These are phyloP conservation scores for Pyrenopolyporus hunteri DNA, from an alignment of 495 filamentous ascomycete species.

Conservation along the genomic window DNA sequence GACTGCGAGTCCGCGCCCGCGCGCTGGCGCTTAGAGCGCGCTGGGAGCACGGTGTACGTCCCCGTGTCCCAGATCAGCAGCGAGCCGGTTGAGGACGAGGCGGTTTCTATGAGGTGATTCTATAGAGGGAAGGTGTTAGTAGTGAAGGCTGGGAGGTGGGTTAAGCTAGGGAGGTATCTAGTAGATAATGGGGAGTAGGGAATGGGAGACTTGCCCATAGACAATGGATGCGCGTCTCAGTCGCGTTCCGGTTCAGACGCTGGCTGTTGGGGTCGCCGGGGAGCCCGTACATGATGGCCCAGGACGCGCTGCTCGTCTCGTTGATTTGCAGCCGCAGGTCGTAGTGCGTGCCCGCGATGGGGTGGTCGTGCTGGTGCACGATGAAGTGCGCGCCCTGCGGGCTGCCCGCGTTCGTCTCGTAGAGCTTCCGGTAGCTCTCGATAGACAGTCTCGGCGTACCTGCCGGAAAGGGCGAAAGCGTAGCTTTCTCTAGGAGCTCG, in stretches of 20 bases:
- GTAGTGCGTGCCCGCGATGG: constrained; percentile 67
- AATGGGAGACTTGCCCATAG: constrained; percentile 63
- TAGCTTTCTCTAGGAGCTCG: constrained; percentile 45
- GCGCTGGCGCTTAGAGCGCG: constrained; percentile 33
- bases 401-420: constrained; percentile 54
- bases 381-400: constrained; percentile 64
- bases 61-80: constrained; percentile 76
- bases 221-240: constrained; percentile 70
- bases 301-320: constrained; percentile 65
- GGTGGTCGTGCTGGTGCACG: constrained; percentile 74
- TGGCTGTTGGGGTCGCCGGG: constrained; percentile 67
- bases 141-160: background rate
- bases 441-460: constrained; percentile 50
- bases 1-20: constrained; percentile 38
- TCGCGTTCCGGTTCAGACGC: constrained; percentile 65
- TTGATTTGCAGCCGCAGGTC: constrained; percentile 72
- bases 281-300: constrained; percentile 70
- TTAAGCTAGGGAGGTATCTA: too few species aligned
- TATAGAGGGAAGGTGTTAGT: constrained; percentile 28
- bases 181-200: too few species aligned
- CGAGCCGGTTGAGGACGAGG: constrained; percentile 62
- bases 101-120: constrained; percentile 73
- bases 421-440: constrained; percentile 57
- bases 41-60: constrained; percentile 64
- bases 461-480: constrained; percentile 34